Base-by-base conservation (phyloP, 805 yeast species). In the Torulaspora microellipsoides region DNA sequence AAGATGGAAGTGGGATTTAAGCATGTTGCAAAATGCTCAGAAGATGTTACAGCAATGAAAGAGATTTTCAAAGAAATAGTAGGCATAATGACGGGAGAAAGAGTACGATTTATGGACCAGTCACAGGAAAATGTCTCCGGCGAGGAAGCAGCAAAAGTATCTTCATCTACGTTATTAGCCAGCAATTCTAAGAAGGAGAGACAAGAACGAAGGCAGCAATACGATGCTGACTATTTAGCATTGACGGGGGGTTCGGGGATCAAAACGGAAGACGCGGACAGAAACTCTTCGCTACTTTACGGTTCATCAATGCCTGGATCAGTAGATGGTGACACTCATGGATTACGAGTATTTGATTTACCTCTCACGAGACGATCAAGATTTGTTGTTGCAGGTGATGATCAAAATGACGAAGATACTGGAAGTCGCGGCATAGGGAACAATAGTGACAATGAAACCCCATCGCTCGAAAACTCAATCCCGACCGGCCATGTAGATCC, bases 1-100 rank as follows among this genome's bases (percentile, higher is more conserved):
- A 45, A 48, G 23, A 38, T 57, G 39, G 58, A 53, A 20, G 39
- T 37, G 17, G 56, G 55, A 5, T 52, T 56, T 27, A 43, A 46
- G 23, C 43, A 56, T 15, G 40, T 55, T 8, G 46, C 46, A 4
- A 46, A 43, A 27, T 51, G 54, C 40, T 36, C 43, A 1, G 47
- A 50, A 7, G 60, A 58, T 23, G 43, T 58, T n/a, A 28, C 47
- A 3, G 49, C 52, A 8, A 39, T 58, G 48, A 54, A 48, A 27
- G 54, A 49, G 23, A 45, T 55, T 8, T 59, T 59, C 42, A 54
- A 56, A 34, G 62, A 57, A 34, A 44, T 59, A 8, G 55, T 57
- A 10, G 61, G 59, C 4, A 51, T 57, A 8, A 53, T 59, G 54
- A 53, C 54, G 8, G 62, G 60, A 1, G 54, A 56, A 33, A 40